These are phyloP conservation scores for Russula dissimulans DNA, from an alignment of 768 basidiomycete species.

Conservation along the genomic window DNA sequence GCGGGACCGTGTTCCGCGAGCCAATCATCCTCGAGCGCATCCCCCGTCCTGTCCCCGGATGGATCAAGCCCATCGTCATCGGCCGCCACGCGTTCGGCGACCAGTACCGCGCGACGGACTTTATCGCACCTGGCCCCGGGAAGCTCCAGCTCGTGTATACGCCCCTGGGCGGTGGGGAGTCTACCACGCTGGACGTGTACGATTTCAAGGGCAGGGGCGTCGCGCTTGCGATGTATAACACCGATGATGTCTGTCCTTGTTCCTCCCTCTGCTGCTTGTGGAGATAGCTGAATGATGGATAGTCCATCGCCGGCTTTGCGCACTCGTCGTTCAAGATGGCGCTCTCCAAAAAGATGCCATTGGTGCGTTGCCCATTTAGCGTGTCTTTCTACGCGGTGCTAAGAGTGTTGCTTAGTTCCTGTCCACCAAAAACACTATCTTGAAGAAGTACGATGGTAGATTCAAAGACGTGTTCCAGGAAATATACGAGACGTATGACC, in stretches of 20 bases:
- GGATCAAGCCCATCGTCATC: slow-evolving; percentile 84
- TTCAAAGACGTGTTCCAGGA: slow-evolving; percentile 99
- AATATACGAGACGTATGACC: slow-evolving; percentile 65
- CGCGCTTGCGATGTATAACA: slow-evolving; percentile 98
- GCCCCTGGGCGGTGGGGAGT: slow-evolving; percentile 64
- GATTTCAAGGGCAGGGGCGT: slow-evolving; percentile 91
- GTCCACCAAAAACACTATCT: slow-evolving; percentile 96
- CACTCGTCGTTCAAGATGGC: slow-evolving; percentile 99
- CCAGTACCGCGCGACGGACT: slow-evolving; percentile 94
- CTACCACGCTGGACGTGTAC: slow-evolving; percentile 71
- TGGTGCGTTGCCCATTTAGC: slow-evolving; percentile 32
- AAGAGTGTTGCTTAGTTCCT: slow-evolving; percentile 53
- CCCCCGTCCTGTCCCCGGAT: slow-evolving; percentile 91
- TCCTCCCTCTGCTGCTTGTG: background rate
- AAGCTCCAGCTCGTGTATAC: slow-evolving; percentile 90
- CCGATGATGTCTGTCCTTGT: slow-evolving; percentile 59
- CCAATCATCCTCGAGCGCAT: slow-evolving; percentile 89
- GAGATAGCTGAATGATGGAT: background rate
- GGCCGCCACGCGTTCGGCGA: slow-evolving; percentile 84
- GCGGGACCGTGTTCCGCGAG: slow-evolving; percentile 97
- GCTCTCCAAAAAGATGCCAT: slow-evolving; percentile 62
- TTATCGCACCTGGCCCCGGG: slow-evolving; percentile 83
- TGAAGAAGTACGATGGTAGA: slow-evolving; percentile 96
- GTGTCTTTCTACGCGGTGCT: background rate
- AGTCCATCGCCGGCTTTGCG: slow-evolving; percentile 92